A percentile compares a stretch with the other conserved stretches of the same genome.
Evolutionary conservation across 108 stramenopile species (phyloP).

Genomic region (Nitzschia inconspicua): DNA sequence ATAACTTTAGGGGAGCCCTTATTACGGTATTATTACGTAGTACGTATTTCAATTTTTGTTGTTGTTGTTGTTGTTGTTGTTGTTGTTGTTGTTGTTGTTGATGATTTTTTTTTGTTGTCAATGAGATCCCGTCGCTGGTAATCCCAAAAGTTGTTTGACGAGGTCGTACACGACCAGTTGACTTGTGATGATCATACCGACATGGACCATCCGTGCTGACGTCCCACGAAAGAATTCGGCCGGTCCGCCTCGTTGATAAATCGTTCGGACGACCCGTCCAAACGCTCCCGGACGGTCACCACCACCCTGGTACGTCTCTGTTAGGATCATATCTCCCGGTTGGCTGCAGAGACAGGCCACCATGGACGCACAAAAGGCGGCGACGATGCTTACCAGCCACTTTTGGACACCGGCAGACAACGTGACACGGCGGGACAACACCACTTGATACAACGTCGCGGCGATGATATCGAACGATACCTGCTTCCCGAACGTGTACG

Average conservation of each 20-base stretch:
- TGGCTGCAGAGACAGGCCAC: slow-evolving; percentile 89
- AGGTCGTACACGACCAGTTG: slow-evolving; percentile 94
- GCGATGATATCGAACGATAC: slow-evolving; percentile 85
- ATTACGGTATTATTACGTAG: too few species aligned
- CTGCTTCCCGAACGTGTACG: slow-evolving; percentile 95
- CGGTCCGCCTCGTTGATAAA: slow-evolving; percentile 12
- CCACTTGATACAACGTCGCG: slow-evolving; percentile 47
- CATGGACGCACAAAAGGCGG: slow-evolving; percentile 73
- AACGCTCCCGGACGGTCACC: slow-evolving; percentile 5
- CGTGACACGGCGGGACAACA: too few species aligned
- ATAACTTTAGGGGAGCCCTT: too few species aligned
- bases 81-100: too few species aligned
- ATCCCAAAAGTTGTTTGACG: slow-evolving; percentile 87
- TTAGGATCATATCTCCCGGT: slow-evolving; percentile 94
- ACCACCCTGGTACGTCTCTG: slow-evolving; percentile 62
- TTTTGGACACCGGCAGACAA: slow-evolving; percentile 31
- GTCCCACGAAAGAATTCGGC: slow-evolving; percentile 79
- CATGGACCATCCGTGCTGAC: slow-evolving; percentile 86
- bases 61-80: too few species aligned
- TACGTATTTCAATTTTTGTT: too few species aligned
- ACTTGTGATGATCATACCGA: slow-evolving; percentile 86
- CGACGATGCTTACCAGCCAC: slow-evolving; percentile 62
- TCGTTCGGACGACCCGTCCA: slow-evolving; percentile 19
- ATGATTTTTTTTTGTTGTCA: too few species aligned
- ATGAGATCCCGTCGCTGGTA: slow-evolving; percentile 73